Evolutionary conservation across 345 rosid species (phyloP).

Genomic region (Rubroshorea leprosula): DNA sequence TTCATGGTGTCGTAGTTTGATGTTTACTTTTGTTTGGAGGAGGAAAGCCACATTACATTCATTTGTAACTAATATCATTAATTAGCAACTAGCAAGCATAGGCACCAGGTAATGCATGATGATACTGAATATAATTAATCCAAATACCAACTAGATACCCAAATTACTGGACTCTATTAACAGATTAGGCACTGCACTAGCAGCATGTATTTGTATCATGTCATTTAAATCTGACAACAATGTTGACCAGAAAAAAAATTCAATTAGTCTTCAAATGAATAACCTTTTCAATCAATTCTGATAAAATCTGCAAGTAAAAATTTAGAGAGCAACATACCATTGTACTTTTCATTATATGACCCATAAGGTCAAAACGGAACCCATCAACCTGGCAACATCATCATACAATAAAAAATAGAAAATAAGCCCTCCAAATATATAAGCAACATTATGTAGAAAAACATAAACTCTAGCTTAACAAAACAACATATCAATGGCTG

Average conservation of each 20-base stretch:
- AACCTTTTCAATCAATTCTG: neutral
- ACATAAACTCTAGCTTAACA: conserved; percentile 4
- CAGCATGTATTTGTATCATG: neutral
- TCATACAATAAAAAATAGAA: conserved; percentile 14
- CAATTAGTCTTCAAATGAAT: too few relatives aligned
- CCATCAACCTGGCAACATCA: conserved; percentile 76
- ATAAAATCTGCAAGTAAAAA: conserved; percentile 8
- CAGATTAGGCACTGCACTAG: conserved; percentile 3
- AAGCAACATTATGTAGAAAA: neutral
- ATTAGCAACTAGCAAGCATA: neutral
- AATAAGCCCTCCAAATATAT: neutral
- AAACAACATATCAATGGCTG: neutral
- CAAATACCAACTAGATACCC: neutral
- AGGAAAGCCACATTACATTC: too few relatives aligned
- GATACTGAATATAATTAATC: conserved; percentile 1
- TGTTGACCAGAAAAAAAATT: too few relatives aligned
- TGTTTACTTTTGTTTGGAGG: too few relatives aligned
- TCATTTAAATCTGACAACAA: too few relatives aligned
- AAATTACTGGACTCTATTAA: neutral
- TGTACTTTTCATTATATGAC: conserved; percentile 84
- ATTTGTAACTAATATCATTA: too few relatives aligned
- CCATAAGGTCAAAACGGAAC: conserved; percentile 96
- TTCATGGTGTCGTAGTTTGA: too few relatives aligned
- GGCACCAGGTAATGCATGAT: neutral
- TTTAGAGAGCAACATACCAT: conserved; percentile 50